Base-by-base conservation (phyloP, 2,329 filamentous ascomycete species). In the Talaromyces islandicus region DNA sequence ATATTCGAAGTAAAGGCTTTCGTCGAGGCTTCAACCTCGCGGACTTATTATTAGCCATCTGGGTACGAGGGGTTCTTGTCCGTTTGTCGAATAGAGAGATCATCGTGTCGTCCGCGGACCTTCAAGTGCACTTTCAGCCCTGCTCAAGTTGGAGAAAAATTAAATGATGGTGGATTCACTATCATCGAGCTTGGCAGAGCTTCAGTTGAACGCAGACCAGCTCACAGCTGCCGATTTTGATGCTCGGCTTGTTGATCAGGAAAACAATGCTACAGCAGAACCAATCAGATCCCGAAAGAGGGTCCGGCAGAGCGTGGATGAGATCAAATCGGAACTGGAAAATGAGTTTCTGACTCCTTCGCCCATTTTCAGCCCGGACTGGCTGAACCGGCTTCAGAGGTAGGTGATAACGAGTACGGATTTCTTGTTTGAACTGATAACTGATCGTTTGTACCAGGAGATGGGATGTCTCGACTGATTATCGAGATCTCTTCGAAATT, bases 311-410 rank as follows among this genome's bases (percentile, higher is more conserved):
- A 67, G 61, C 61, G 75, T 82, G 43, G 80, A 85, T n/a, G 81
- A 82, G 32, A 78, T 93, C 62, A 90, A 90, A 75, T 78, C 79
- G 52, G 82, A 86, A 62, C 82, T 97, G 5, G 91, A 96, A 75
- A 70, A 82, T 58, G 86, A 89, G 53, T 94, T 93, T 69, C 80
- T 99, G 27, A 86, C 85, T 2, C 93, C 94, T 0, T 90, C 91
- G 1, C 83, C 86, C 5, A 83, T 84, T 2, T 97, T 99, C 77
- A 91, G 88, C 35, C 80, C 85, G 4, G 87, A 89, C 69, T 97
- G 94, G 92, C 83, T 99, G 61, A 92, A 96, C 73, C 84, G 85
- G 59, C 77, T 97, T 50, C 94, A 99, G 76, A 91, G 93, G 81
- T 86, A 74, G 60, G 77, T 67, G 21, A 25, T 54, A 17, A 50